These are phyloP conservation scores for Psidium friedrichsthalianum DNA, from an alignment of 345 rosid genomes.

Conservation along the genomic window DNA sequence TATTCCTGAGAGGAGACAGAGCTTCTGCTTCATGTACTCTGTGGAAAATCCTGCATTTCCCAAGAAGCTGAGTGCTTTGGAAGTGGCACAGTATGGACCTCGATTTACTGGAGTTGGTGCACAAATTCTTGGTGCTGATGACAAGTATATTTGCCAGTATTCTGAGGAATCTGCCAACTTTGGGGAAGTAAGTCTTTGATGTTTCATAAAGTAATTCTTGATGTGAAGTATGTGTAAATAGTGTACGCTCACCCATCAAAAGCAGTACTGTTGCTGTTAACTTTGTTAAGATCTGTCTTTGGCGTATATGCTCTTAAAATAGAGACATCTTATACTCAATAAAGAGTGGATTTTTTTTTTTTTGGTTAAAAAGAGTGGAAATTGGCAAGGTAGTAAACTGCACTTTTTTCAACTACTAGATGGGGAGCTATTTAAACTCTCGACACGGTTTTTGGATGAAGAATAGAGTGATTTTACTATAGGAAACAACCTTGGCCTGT, in stretches of 20 bases:
- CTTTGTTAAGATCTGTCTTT: not conserved
- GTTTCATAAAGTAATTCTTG: not conserved
- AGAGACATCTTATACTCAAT: not conserved
- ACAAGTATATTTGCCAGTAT: conserved; percentile 71
- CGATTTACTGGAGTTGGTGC: conserved; percentile 84
- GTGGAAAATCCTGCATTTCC: conserved; percentile 77
- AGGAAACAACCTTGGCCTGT: not conserved
- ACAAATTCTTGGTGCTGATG: conserved; percentile 88
- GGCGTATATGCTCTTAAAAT: not conserved
- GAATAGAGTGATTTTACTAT: not conserved
- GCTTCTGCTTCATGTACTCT: conserved; percentile 92
- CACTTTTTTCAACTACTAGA: not conserved
- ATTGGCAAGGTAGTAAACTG: not conserved
- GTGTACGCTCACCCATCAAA: not conserved
- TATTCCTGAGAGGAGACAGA: conserved; percentile 71
- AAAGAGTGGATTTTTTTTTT: not conserved
- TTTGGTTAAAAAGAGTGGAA: not conserved
- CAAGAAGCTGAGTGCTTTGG: conserved; percentile 37
- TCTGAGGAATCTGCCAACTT: conserved; percentile 54
- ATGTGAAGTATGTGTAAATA: not conserved
- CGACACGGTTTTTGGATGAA: not conserved
- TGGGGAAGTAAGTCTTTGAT: conserved; percentile 67
- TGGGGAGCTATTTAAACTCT: not conserved
- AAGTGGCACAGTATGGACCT: conserved; percentile 47
- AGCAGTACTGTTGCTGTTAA: not conserved